Base-by-base conservation (phyloP, 2,329 filamentous ascomycete genomes). In the Colletotrichum tropicicola region DNA sequence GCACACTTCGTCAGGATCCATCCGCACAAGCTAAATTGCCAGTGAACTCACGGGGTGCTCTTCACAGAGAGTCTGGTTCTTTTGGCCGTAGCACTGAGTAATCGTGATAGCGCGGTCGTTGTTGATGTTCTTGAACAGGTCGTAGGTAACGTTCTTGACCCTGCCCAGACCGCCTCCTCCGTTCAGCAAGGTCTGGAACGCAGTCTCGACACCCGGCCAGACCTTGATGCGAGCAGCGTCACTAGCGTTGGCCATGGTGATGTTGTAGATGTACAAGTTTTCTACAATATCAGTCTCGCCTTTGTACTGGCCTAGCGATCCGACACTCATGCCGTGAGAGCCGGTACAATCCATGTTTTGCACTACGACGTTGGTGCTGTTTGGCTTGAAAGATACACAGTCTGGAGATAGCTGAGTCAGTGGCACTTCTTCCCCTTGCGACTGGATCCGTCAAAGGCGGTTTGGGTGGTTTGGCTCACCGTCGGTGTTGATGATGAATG, bases 361-460 rank as follows among this genome's bases (percentile, higher is more conserved):
- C 4, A 92, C 85, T 4, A 92, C 75, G 5, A 92, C 85, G 67
- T 91, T 84, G 39, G 89, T 92, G 70, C 85, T 89, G 73, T 92
- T 92, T 6, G 90, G 90, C 76, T 92, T 92, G 83, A 92, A 92
- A 0, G 88, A 89, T 8, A 92, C 88, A 61, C 91, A 92, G 72
- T 93, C 56, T 65, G 15, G 13, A 30, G 5, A 13, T 6, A 1
- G 21, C 51, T n/a, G 51, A 35, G 28, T 5, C 6, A 15, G 2
- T 23, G 1, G 7, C 28, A 15, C 0, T 15, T 12, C n/a, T n/a
- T n/a, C n/a, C n/a, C n/a, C n/a, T n/a, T n/a, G n/a, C n/a, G n/a
- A n/a, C n/a, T n/a, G n/a, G n/a, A n/a, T n/a, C n/a, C n/a, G n/a
- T n/a, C n/a, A n/a, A n/a, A n/a, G 6, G n/a, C 30, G 21, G 4